phyloP scores from a whole-genome alignment of 2,329 filamentous ascomycete genomes.

The Rugonectria rugulosa region DNA sequence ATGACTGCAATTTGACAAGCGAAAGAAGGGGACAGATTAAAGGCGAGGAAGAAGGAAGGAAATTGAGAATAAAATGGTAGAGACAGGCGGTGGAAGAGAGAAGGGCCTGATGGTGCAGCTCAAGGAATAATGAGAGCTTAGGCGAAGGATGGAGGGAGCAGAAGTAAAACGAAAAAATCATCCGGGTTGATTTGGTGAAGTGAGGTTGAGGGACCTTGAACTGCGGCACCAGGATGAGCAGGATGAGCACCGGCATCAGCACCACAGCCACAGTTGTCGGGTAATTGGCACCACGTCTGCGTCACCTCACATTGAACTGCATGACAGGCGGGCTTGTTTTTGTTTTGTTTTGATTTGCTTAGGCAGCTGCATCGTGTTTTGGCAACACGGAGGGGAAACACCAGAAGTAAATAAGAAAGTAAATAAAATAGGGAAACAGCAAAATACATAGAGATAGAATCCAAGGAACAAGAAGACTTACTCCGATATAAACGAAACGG shows the following conservation, averaged over 20 bases:
- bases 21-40: background rate
- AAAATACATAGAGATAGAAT: background rate
- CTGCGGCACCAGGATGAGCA: no score
- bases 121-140: no score
- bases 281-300: constrained; percentile 12
- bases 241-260: background rate
- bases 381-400: background rate
- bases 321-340: no score
- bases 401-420: background rate
- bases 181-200: no score
- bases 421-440: background rate
- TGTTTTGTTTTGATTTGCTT: background rate
- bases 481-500: constrained; percentile 48
- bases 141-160: background rate
- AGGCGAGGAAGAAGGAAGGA: background rate
- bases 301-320: constrained; percentile 16
- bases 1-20: background rate
- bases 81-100: no score
- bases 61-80: background rate
- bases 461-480: constrained; percentile 37
- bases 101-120: no score
- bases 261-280: constrained; percentile 1
- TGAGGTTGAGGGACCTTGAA: constrained; percentile 6
- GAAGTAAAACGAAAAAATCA: background rate
- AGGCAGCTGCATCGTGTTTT: background rate